Conservation (phyloP, 768 basidiomycete genomes). For the Neoboletus subvelutipes region DNA sequence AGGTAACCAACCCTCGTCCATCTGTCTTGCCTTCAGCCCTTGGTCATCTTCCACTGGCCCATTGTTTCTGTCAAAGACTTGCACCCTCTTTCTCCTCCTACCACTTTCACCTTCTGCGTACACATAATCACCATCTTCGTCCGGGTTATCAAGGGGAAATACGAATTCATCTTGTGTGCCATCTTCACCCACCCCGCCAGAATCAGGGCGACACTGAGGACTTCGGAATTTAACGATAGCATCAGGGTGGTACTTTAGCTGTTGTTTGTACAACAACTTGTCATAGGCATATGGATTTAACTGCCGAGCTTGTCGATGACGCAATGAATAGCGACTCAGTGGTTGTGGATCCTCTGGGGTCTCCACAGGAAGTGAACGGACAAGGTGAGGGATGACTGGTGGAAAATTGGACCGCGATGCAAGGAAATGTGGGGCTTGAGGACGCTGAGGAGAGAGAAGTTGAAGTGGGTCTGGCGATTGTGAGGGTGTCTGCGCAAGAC, state of each 20-base stretch:
- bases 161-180: slow-evolving; percentile 35
- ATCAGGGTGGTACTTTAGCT: slow-evolving; percentile 57
- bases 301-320: slow-evolving; percentile 54
- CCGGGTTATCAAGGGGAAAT: slow-evolving; percentile 17
- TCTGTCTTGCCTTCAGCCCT: not conserved
- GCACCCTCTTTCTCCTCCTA: slow-evolving; percentile 8
- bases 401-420: slow-evolving; percentile 2
- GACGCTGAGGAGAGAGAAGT: slow-evolving; percentile 9
- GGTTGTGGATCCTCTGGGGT: slow-evolving; percentile 21
- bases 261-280: slow-evolving; percentile 47
- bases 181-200: slow-evolving; percentile 28
- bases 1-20: slow-evolving; percentile 29
- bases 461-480: slow-evolving; percentile 27
- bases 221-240: slow-evolving; percentile 58
- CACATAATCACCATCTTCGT: slow-evolving; percentile 31
- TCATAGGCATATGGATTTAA: slow-evolving; percentile 63
- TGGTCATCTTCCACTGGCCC: not conserved
- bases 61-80: not conserved
- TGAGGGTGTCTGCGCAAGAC: slow-evolving; percentile 3
- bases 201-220: slow-evolving; percentile 30
- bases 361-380: slow-evolving; percentile 2
- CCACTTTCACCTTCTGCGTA: slow-evolving; percentile 11
- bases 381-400: not conserved
- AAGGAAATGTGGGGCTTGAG: not conserved
- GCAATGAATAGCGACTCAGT: slow-evolving; percentile 50